Conservation (phyloP, 148 eudicot genomes). For the Arctostaphylos glauca region DNA sequence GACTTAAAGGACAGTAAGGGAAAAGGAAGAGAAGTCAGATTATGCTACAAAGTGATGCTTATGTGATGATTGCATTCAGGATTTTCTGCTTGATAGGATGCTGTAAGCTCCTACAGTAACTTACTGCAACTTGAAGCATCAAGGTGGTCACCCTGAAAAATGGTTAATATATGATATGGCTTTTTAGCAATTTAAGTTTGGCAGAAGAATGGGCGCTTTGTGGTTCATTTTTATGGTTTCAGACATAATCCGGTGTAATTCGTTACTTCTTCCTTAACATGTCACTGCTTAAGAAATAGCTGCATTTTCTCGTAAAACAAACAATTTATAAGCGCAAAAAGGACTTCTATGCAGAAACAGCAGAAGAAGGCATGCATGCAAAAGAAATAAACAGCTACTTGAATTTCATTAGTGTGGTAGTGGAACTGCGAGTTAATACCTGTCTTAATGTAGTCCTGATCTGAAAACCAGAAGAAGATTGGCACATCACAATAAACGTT, state of each 20-base stretch:
- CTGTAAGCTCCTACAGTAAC: not conserved
- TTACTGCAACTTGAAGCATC: not conserved
- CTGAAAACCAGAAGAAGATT: conserved; percentile 19
- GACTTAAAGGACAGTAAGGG: not conserved
- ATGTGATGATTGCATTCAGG: not conserved
- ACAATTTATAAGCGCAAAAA: not conserved
- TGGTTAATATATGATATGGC: not conserved
- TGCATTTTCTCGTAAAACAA: not conserved
- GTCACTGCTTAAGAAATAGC: not conserved
- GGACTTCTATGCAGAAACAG: not conserved
- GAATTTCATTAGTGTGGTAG: not conserved
- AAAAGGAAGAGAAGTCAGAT: not conserved
- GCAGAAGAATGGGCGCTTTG: not conserved
- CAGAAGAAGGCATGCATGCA: no score
- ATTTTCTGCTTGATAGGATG: not conserved
- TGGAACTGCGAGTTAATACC: conserved; percentile 1
- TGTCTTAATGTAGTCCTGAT: conserved; percentile 21
- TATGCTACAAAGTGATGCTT: not conserved
- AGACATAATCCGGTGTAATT: not conserved
- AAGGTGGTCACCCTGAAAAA: not conserved
- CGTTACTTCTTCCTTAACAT: not conserved
- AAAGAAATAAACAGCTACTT: not conserved
- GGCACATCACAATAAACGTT: conserved; percentile 26
- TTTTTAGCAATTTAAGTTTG: not conserved
- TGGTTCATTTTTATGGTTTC: not conserved